Evolutionary conservation across 2,329 filamentous ascomycete genomes (phyloP), one percentile per base, ranked within the genome.

Genomic region (Nothophoma quercina): DNA sequence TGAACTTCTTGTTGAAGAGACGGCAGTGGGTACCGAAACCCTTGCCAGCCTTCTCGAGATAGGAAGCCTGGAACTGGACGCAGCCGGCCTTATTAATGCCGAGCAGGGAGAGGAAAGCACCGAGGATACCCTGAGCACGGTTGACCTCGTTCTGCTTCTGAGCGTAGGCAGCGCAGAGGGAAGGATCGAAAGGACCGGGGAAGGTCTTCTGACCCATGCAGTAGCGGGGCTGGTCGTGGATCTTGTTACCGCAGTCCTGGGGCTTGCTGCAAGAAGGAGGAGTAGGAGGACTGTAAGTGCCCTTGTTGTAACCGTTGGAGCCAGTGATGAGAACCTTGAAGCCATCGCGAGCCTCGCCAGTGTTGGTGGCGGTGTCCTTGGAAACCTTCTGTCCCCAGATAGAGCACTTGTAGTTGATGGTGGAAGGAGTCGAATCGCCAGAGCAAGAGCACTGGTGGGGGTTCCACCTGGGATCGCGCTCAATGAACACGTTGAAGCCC

Each of bases 301-400:
- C 38, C 58, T 68, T 69, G 60, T 68, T 60, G 56, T 72, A 71
- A 23, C 70, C 69, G 53, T 73, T 72, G 38, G 60, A 66, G 5
- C 57, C 69, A 22, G 63, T 69, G 40, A 72, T 69, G 49, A 70
- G 58, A 29, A 71, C 65, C 26, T 68, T 50, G 54, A 70, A 71
- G 23, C 64, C 47, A 10, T 59, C 55, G 30, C 62, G 64, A 40
- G 41, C 49, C 32, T 53, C 36, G 16, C 63, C 63, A 39, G 35
- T 45, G 54, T 67, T 65, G 45, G 60, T 64, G 23, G 62, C 63
- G 32, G 58, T 39, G 8, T 54, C 54, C 33, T 58, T 59, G 32
- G 51, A 56, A 9, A 67, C 60, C 18, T 58, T 50, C 47, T 62
- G 60, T 26, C 64, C 64, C 56, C 59, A 67, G 34, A 67, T 56